Base-by-base conservation (phyloP, 371 early-diverging fungal genomes). In the Mortierella sp. region DNA sequence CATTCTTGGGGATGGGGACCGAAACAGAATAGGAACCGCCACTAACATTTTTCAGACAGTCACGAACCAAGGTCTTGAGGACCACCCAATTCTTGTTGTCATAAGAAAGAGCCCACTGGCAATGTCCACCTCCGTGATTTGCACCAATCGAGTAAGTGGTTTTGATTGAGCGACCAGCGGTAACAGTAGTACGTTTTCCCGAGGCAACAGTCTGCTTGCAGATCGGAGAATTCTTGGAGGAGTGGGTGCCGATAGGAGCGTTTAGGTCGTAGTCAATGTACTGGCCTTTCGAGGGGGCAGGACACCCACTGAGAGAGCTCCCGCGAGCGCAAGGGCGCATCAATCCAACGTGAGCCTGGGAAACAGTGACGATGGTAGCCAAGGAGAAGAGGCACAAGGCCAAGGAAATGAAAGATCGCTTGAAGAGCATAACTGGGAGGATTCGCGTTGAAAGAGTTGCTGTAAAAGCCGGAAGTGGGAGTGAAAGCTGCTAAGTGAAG, bases 101-200 rank as follows among this genome's bases (percentile, higher is more conserved):
- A 48, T 87, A 89, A 0, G 90, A 88, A 6, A 93, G 59, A 1
- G 92, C 83, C 74, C 91, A 91, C 70, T 91, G 89, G 65, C 92
- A 92, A 70, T 89, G 89, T 38, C 92, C 92, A 53, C 91, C 92
- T 43, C 83, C 77, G 63, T 87, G 88, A 0, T 69, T 5, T 22
- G 79, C 78, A 6, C 74, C 70, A 41, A 74, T 64, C 0, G 52
- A 61, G 45, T 87, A 87, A 28, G 82, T 55, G 52, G 87, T 84
- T 10, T 70, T 68, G 45, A 90, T 73, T 0, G 83, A 74, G 0
- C 67, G 28, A 5, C 91, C 91, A 7, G 89, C 88, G 0, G 70
- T 79, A 77, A 84, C 86, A 16, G 48, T 50, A 1, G 69, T 83
- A 6, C 83, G 85, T 2, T 67, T 67, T 55, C 67, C 59, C 33